Evolutionary conservation across 352 stramenopile genomes (phyloP), one percentile per base, ranked within the genome.

Genomic region (Pythium rishiriense): DNA sequence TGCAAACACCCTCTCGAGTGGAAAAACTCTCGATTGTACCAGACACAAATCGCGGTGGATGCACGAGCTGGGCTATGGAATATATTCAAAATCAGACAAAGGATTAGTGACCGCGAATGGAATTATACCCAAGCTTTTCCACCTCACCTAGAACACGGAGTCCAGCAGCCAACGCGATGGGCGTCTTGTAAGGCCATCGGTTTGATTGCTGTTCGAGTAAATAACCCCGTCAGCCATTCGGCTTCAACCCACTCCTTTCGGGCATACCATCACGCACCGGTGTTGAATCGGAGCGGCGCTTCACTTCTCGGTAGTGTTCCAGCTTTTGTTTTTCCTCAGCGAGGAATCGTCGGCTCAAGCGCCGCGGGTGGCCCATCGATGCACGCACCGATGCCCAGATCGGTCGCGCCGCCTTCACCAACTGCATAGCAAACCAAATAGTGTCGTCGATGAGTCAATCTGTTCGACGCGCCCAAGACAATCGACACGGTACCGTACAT

Each of bases 311-410:
- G 55, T 81, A 90, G n/a, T 64, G 64, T 33, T 89, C 65, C 5
- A 93, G 69, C 47, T 91, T 91, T 25, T 80, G 41, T 28, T 85
- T 88, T 28, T 94, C 83, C 48, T 90, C 78, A 0, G 66, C 58
- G 21, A 94, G 81, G 52, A 91, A 94, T 9, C 75, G 68, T 15
- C 62, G 64, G 31, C 85, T 94, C 6, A 94, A 74, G 0, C 85
- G 82, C 35, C 85, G 77, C 25, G 82, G 81, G 28, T 75, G 77
- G 3, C 83, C 85, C 83, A 94, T 94, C 5, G 82, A 89, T 8
- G 79, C 69, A 21, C 83, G 77, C 57, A 94, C 75, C 0, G 84
- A 91, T 10, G 85, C 84, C 85, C 85, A 94, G 21, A 90, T 79
- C n/a, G 78, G 79, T 3, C 83, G 66, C 2, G 81, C 79, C 1